phyloP scores from a whole-genome alignment of 2,329 filamentous ascomycete species.

The Verticillium tricorpus region DNA sequence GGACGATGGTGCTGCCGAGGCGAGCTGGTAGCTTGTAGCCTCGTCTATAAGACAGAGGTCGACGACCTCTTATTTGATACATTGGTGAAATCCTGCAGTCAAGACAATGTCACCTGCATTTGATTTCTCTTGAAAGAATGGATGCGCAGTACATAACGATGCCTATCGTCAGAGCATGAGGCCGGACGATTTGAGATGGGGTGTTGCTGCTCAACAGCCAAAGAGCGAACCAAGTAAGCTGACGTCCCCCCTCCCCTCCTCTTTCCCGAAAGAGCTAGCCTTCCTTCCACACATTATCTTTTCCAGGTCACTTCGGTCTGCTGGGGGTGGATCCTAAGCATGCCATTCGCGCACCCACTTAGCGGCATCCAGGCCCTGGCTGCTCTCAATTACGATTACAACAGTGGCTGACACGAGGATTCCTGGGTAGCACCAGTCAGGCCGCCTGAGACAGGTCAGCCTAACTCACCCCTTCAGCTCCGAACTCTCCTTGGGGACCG shows the following conservation, averaged over 20 bases:
- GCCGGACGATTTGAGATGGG: too few species aligned
- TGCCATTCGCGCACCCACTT: neutral
- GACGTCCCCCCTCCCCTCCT: neutral
- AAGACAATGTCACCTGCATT: too few species aligned
- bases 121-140: too few species aligned
- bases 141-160: too few species aligned
- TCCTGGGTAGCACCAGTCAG: neutral
- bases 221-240: neutral
- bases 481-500: neutral
- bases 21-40: too few species aligned
- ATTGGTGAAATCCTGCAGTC: too few species aligned
- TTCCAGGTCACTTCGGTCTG: neutral
- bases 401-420: neutral
- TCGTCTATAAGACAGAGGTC: too few species aligned
- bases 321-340: neutral
- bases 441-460: neutral
- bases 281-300: neutral
- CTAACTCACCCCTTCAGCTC: neutral
- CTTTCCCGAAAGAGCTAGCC: neutral
- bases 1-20: neutral
- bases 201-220: too few species aligned
- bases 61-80: too few species aligned
- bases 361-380: neutral
- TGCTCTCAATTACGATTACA: neutral
- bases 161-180: too few species aligned